These are phyloP conservation scores for Eremothecium gossypii DNA, from an alignment of 1,139 yeast species.

Conservation along the genomic window DNA sequence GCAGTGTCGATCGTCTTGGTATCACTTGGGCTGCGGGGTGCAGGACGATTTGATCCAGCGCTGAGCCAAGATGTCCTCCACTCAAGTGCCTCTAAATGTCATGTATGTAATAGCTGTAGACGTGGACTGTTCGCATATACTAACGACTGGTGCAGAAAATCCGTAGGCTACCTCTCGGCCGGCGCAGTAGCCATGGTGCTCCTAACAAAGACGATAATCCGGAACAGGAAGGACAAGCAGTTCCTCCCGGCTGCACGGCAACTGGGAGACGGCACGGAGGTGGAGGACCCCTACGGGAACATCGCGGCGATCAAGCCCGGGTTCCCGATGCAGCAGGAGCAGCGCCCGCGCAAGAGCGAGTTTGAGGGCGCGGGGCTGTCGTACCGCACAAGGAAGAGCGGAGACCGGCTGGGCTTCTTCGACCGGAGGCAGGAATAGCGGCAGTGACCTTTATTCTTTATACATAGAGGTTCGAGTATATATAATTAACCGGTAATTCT, in stretches of 20 bases:
- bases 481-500: constrained; percentile 1
- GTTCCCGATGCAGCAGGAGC: constrained; percentile 28
- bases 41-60: no score
- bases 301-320: constrained; percentile 37
- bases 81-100: no score
- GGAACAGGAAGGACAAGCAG: constrained; percentile 20
- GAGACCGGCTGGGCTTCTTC: constrained; percentile 32
- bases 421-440: constrained; percentile 19
- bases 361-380: constrained; percentile 61
- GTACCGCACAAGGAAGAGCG: constrained; percentile 36
- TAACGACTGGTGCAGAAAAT: constrained; percentile 3
- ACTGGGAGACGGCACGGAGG: constrained; percentile 10
- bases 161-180: constrained; percentile 17
- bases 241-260: constrained; percentile 16
- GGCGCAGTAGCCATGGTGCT: constrained; percentile 21
- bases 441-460: background rate
- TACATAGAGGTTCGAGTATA: background rate
- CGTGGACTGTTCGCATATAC: background rate
- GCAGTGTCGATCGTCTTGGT: no score
- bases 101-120: background rate
- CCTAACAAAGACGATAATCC: constrained; percentile 21
- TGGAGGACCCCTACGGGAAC: constrained; percentile 22
- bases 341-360: constrained; percentile 41
- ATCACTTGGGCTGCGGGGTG: no score
- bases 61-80: no score